These are phyloP conservation scores for Magnolia sinica DNA, from an alignment of 164 flowering plant genomes.

Conservation along the genomic window DNA sequence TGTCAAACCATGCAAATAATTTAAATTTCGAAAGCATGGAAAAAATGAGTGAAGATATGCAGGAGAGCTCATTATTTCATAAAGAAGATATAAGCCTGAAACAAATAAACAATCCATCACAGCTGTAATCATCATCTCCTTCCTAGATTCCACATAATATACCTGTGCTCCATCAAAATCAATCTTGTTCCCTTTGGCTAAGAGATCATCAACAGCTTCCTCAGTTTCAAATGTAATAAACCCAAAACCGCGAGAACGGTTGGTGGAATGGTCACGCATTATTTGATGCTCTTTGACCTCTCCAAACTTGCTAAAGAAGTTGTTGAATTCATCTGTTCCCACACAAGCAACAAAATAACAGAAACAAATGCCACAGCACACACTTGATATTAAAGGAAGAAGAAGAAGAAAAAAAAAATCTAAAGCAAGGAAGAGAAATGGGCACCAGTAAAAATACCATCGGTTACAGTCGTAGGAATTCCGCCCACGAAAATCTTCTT, in stretches of 20 bases:
- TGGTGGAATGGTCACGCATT: conserved; percentile 73
- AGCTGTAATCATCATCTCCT: neutral
- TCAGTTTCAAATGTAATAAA: conserved; percentile 72
- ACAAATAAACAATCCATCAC: neutral
- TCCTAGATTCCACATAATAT: conserved; percentile 9
- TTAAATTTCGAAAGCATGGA: neutral
- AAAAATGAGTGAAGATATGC: too few species aligned
- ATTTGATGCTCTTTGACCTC: conserved; percentile 76
- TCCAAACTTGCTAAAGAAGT: conserved; percentile 76
- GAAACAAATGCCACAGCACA: conserved; percentile 1
- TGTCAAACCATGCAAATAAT: neutral
- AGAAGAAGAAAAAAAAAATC: neutral
- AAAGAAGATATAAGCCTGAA: neutral
- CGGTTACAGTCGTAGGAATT: conserved; percentile 60
- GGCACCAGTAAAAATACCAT: conserved; percentile 38
- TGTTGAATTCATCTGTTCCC: conserved; percentile 66
- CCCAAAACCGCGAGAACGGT: conserved; percentile 88
- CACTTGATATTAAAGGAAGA: neutral
- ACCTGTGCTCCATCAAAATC: conserved; percentile 78
- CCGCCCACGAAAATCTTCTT: conserved; percentile 94
- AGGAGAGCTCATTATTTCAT: neutral
- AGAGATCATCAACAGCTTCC: conserved; percentile 64
- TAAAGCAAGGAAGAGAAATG: neutral
- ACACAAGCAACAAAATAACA: neutral
- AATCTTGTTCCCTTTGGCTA: conserved; percentile 59